Percentiles rank a stretch among this genome's conserved stretches.
Evolutionary conservation across 1,284 basidiomycete genomes (phyloP).

Genomic region (Malassezia yamatoensis): DNA sequence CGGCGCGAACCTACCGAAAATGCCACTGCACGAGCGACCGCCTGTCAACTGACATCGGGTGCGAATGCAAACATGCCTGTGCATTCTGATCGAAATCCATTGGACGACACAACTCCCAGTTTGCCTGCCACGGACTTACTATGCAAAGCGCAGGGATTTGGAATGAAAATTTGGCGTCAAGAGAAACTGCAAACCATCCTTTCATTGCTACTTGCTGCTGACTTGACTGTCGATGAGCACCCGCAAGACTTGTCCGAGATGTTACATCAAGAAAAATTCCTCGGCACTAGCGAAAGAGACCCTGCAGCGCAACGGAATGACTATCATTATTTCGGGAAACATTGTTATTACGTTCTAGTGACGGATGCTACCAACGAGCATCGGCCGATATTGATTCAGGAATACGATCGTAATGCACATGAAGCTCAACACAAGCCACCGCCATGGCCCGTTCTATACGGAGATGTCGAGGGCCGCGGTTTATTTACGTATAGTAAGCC

Average conservation of each 20-base stretch:
- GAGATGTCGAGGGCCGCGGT: conserved; percentile 48
- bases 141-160: conserved; percentile 63
- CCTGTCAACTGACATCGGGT: conserved; percentile 5
- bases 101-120: conserved; percentile 32
- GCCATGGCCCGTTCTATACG: conserved; percentile 54
- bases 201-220: conserved; percentile 19
- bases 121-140: conserved; percentile 56
- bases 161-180: conserved; percentile 80
- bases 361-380: conserved; percentile 75
- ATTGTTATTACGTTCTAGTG: conserved; percentile 71
- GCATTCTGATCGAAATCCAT: conserved; percentile 43
- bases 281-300: conserved; percentile 83
- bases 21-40: background rate
- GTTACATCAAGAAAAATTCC: conserved; percentile 73
- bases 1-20: no score
- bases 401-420: conserved; percentile 50
- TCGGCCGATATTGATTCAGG: conserved; percentile 54
- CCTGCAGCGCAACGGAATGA: conserved; percentile 74
- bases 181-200: conserved; percentile 35
- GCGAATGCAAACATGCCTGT: background rate
- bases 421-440: conserved; percentile 22
- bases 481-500: conserved; percentile 45
- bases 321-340: conserved; percentile 75
- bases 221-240: conserved; percentile 2
- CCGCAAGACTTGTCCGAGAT: conserved; percentile 53